A percentile compares a stretch with the other conserved stretches of the same genome.
These are phyloP conservation scores for Volvariella surrecta DNA, from an alignment of 1,284 basidiomycete genomes.

Conservation along the genomic window DNA sequence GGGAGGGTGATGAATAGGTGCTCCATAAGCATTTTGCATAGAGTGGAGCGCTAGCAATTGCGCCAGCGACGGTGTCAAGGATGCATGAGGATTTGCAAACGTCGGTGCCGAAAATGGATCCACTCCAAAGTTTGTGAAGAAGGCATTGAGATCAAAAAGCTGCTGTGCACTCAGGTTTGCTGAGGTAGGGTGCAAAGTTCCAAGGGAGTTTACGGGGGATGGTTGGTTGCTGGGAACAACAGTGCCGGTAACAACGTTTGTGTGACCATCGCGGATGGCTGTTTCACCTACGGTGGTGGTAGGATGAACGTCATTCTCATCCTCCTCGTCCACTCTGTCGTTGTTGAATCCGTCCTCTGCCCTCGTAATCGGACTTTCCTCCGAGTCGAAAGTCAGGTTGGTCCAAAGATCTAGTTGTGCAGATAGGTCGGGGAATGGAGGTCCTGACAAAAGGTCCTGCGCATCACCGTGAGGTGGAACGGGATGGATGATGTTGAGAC, in stretches of 20 bases:
- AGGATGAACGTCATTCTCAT: conserved; percentile 23
- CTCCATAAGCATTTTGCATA: conserved; percentile 17
- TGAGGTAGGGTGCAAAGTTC: background rate
- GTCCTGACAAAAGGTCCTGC: conserved; percentile 52
- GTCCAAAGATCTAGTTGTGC: conserved; percentile 83
- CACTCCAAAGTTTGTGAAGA: conserved; percentile 56
- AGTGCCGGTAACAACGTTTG: conserved; percentile 47
- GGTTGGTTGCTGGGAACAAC: conserved; percentile 15
- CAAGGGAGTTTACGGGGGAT: background rate
- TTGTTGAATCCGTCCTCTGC: conserved; percentile 25
- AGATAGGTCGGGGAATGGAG: conserved; percentile 60
- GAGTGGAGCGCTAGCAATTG: conserved; percentile 57
- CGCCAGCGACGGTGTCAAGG: conserved; percentile 45
- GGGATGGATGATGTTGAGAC: conserved; percentile 68
- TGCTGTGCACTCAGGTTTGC: conserved; percentile 9
- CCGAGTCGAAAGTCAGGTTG: conserved; percentile 70
- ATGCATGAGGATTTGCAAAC: conserved; percentile 8
- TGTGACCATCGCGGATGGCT: conserved; percentile 44
- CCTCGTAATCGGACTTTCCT: conserved; percentile 42
- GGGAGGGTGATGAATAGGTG: conserved; percentile 6
- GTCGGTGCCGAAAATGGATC: conserved; percentile 39
- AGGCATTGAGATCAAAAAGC: conserved; percentile 43
- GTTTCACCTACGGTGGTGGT: conserved; percentile 28
- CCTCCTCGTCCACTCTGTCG: conserved; percentile 35
- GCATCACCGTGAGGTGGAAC: conserved; percentile 33